Evolutionary conservation across 176 grass and related monocot genomes (phyloP).

Genomic region (Ensete ventricosum): DNA sequence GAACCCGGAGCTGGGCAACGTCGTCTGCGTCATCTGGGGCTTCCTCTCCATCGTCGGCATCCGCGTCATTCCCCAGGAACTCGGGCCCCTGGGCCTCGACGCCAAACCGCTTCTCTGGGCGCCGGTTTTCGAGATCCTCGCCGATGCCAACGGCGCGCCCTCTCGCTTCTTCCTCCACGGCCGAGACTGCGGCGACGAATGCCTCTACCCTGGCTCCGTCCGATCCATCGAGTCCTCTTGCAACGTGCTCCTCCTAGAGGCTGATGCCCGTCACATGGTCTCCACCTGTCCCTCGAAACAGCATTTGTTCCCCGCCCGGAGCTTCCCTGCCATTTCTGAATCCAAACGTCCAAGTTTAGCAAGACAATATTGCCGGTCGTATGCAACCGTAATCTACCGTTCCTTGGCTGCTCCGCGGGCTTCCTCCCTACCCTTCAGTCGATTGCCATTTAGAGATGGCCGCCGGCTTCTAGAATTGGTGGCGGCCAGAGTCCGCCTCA

Average conservation of each 20-base stretch:
- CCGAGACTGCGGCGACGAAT: constrained; percentile 15
- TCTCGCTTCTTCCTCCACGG: constrained; percentile 73
- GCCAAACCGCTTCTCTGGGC: constrained; percentile 45
- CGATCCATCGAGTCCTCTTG: constrained; percentile 31
- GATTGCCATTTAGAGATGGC: constrained; percentile 32
- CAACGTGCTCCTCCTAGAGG: constrained; percentile 76
- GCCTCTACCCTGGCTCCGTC: constrained; percentile 44
- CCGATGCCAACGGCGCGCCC: constrained; percentile 40
- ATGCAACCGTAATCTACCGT: constrained; percentile 22
- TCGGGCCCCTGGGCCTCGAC: constrained; percentile 27
- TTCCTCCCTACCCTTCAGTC: constrained; percentile 15
- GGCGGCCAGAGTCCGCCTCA: constrained; percentile 29
- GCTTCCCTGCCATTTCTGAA: constrained; percentile 29
- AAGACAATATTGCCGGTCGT: not conserved
- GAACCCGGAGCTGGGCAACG: constrained; percentile 87
- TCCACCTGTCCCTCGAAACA: not conserved
- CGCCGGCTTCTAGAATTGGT: constrained; percentile 32
- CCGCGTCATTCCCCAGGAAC: constrained; percentile 60
- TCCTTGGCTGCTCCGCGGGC: constrained; percentile 22
- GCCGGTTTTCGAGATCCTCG: constrained; percentile 74
- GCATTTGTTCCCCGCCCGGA: constrained; percentile 7
- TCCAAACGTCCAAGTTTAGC: not conserved
- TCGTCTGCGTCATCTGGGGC: constrained; percentile 50
- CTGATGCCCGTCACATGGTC: constrained; percentile 7
- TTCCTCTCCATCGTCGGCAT: constrained; percentile 70